Conservation (phyloP, 257 asterid species). For the Solanum paucissectum region DNA sequence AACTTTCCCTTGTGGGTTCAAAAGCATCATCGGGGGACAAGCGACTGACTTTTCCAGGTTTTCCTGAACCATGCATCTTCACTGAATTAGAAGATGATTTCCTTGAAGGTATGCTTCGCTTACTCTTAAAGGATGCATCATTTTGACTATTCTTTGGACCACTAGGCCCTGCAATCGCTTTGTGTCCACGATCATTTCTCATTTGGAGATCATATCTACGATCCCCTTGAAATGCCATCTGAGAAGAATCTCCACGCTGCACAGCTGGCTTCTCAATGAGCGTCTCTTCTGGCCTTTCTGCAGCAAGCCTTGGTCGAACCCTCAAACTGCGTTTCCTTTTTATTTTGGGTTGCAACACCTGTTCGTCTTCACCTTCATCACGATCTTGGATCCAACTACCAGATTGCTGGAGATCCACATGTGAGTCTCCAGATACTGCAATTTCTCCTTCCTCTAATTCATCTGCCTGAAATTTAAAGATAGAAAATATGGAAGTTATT, state of each 20-base stretch:
- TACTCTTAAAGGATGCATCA: conserved; percentile 45
- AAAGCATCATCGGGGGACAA: conserved; percentile 40
- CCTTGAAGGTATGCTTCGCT: conserved; percentile 41
- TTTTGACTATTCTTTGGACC: conserved; percentile 34
- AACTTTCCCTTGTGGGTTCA: conserved; percentile 42
- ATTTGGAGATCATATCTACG: conserved; percentile 40
- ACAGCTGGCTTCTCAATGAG: conserved; percentile 47
- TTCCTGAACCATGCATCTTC: conserved; percentile 34
- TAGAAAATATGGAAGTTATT: neutral
- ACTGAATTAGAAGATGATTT: conserved; percentile 27
- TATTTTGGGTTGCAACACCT: conserved; percentile 89
- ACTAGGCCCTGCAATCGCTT: conserved; percentile 41
- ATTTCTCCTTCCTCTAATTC: conserved; percentile 97
- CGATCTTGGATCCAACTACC: conserved; percentile 98
- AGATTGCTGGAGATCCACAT: conserved; percentile 81
- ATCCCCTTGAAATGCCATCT: conserved; percentile 50
- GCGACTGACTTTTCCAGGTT: conserved; percentile 40
- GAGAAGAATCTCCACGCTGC: conserved; percentile 51
- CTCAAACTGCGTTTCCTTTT: conserved; percentile 89
- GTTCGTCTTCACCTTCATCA: conserved; percentile 97
- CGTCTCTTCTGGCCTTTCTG: conserved; percentile 61
- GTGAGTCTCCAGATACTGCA: conserved; percentile 86
- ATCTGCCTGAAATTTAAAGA: conserved; percentile 42
- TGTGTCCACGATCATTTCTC: conserved; percentile 46
- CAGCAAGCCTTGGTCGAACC: conserved; percentile 61